Conservation (phyloP, 768 basidiomycete genomes). For the Gloeopeniophorella convolvens region DNA sequence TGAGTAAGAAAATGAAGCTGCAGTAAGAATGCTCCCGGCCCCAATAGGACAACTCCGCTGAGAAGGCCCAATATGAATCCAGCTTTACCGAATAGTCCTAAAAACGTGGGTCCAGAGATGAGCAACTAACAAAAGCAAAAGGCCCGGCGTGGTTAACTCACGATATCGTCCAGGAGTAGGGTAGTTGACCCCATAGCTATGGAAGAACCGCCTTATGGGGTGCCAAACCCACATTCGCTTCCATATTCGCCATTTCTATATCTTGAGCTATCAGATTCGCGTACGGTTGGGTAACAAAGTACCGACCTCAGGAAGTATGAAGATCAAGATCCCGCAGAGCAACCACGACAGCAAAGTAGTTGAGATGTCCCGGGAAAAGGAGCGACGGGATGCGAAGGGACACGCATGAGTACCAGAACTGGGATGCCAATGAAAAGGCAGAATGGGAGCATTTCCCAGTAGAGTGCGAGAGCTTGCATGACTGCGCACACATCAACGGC, state of each 20-base stretch:
- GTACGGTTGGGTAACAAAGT: not conserved
- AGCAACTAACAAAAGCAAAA: not conserved
- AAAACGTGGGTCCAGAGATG: not conserved
- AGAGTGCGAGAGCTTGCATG: not conserved
- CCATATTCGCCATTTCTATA: not conserved
- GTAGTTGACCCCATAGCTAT: not conserved
- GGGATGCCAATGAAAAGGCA: not conserved
- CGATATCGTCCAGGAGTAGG: conserved; percentile 1
- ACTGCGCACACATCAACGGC: no score
- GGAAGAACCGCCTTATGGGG: not conserved
- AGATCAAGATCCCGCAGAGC: not conserved
- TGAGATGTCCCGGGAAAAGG: not conserved
- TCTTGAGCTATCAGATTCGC: not conserved
- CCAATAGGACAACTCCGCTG: not conserved
- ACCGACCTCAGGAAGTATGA: not conserved
- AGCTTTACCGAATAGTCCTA: not conserved
- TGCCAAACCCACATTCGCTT: not conserved
- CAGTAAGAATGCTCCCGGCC: not conserved
- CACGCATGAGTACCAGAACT: not conserved
- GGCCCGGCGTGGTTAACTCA: not conserved
- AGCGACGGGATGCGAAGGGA: not conserved
- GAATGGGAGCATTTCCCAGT: not conserved
- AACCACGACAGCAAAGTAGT: not conserved
- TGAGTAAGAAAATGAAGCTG: not conserved
- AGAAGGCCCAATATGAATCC: not conserved